Percentiles rank a stretch among this genome's conserved stretches.
These are phyloP conservation scores for Pyrus communis DNA, from an alignment of 306 rosid genomes.

Conservation along the genomic window DNA sequence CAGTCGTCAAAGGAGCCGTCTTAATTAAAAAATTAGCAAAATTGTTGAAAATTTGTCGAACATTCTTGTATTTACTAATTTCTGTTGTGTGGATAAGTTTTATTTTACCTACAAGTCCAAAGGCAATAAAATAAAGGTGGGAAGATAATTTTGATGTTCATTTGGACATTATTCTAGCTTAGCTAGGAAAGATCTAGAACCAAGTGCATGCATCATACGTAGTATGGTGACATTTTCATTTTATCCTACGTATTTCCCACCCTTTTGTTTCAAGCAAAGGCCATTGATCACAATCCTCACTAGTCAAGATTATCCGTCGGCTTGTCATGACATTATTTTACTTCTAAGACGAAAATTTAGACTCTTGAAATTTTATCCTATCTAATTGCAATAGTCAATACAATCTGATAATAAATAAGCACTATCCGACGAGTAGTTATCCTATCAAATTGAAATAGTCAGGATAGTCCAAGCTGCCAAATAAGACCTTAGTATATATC, in stretches of 20 bases:
- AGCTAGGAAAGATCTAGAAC: not conserved
- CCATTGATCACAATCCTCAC: not conserved
- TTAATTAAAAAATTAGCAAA: not conserved
- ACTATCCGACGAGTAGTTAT: too few species aligned
- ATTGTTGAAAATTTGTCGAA: too few species aligned
- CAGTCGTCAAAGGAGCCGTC: not conserved
- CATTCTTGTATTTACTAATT: too few species aligned
- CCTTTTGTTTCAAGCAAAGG: not conserved
- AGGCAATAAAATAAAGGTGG: not conserved
- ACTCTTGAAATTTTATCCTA: accelerated
- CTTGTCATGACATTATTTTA: not conserved
- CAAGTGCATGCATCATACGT: not conserved
- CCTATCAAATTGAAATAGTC: accelerated
- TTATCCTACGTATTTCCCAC: not conserved
- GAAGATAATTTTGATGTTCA: not conserved
- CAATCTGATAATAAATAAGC: accelerated
- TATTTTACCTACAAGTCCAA: not conserved
- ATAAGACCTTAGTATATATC: too few species aligned
- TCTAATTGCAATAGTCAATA: accelerated
- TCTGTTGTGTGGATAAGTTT: too few species aligned
- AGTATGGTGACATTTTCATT: not conserved
- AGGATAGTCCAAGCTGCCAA: accelerated
- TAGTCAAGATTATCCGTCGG: not conserved
- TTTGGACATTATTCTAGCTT: not conserved
- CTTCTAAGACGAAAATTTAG: not conserved